Evolutionary conservation across 345 rosid genomes (phyloP).

Genomic region (Abelmoschus esculentus): DNA sequence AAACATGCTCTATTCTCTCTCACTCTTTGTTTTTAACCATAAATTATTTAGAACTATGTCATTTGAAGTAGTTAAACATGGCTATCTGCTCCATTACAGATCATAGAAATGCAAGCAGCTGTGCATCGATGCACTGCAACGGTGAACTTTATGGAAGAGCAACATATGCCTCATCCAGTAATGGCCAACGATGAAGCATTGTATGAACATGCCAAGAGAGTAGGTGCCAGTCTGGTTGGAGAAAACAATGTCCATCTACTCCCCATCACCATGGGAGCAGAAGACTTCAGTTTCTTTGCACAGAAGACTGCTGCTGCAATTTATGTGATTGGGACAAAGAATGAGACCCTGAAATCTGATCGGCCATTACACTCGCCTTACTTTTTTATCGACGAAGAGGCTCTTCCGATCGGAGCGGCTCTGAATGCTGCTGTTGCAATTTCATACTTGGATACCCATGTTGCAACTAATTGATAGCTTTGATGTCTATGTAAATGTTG

Average conservation of each 20-base stretch:
- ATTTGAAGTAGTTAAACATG: neutral
- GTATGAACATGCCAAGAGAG: constrained; percentile 45
- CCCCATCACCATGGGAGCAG: constrained; percentile 56
- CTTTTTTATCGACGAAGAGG: constrained; percentile 53
- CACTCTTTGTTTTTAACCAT: no score
- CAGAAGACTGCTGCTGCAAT: constrained; percentile 47
- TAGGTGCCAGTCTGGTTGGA: constrained; percentile 48
- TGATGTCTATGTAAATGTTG: neutral
- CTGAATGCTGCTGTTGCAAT: constrained; percentile 55
- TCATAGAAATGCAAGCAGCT: constrained; percentile 51
- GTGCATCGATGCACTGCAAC: constrained; percentile 50
- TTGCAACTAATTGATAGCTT: constrained; percentile 10
- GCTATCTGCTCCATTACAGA: constrained; percentile 22
- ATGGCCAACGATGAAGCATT: constrained; percentile 45
- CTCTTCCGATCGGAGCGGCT: constrained; percentile 61
- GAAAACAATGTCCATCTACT: constrained; percentile 40
- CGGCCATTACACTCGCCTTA: constrained; percentile 50
- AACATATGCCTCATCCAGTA: constrained; percentile 41
- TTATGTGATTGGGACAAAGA: constrained; percentile 43
- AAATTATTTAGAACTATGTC: neutral
- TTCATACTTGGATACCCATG: constrained; percentile 44
- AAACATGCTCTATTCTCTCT: neutral
- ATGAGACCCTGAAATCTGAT: constrained; percentile 47
- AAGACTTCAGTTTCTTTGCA: constrained; percentile 68
- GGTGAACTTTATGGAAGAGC: constrained; percentile 46